Percentiles rank a stretch among this genome's conserved stretches.
phyloP scores from a whole-genome alignment of 2,329 filamentous ascomycete species.

The Botryotinia convoluta region DNA sequence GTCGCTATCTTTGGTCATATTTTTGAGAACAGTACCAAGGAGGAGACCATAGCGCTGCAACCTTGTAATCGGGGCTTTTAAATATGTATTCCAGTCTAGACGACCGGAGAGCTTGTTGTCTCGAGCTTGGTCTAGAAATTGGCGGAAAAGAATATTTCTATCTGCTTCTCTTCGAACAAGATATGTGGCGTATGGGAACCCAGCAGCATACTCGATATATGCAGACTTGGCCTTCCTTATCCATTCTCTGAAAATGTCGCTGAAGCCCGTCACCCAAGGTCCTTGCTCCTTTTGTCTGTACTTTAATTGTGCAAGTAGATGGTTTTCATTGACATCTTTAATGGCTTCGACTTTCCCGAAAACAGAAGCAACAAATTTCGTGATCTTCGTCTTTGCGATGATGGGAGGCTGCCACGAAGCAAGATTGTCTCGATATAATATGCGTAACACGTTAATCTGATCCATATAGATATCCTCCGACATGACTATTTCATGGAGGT shows the following conservation, averaged over 20 bases:
- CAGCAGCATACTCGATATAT: constrained; percentile 89
- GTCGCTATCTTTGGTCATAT: constrained; percentile 78
- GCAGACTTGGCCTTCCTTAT: constrained; percentile 86
- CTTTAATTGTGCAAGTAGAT: constrained; percentile 88
- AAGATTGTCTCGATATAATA: constrained; percentile 82
- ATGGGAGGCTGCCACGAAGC: constrained; percentile 71
- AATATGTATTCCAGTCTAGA: constrained; percentile 88
- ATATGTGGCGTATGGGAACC: constrained; percentile 80
- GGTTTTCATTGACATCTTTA: constrained; percentile 87
- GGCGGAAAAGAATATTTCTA: constrained; percentile 79
- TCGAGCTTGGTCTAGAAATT: constrained; percentile 78
- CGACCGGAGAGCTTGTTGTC: constrained; percentile 77
- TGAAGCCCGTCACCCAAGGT: constrained; percentile 90
- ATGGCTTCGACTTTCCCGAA: constrained; percentile 91
- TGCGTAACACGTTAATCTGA: constrained; percentile 79
- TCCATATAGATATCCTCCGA: constrained; percentile 90
- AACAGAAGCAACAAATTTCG: constrained; percentile 77
- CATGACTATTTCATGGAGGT: constrained; percentile 90
- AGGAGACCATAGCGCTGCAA: constrained; percentile 87
- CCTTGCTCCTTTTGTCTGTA: constrained; percentile 97
- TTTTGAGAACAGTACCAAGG: constrained; percentile 77
- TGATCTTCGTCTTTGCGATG: constrained; percentile 72
- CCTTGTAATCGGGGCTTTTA: constrained; percentile 90
- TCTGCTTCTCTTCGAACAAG: constrained; percentile 81
- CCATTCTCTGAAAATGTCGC: constrained; percentile 97